phyloP scores from a whole-genome alignment of 2,329 filamentous ascomycete genomes.

The Tolypocladium sp. region DNA sequence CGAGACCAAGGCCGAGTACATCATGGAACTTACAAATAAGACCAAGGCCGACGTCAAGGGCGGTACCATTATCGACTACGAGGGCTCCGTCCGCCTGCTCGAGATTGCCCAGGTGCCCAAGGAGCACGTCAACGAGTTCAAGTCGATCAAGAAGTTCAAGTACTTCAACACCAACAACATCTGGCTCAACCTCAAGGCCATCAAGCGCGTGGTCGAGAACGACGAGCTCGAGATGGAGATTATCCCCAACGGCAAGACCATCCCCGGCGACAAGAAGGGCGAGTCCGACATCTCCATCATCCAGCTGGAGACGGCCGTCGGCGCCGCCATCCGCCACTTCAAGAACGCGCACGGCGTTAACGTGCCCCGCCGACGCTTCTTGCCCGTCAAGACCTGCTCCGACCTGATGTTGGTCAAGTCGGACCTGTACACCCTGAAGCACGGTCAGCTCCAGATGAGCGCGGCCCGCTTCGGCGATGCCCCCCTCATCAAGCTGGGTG shows the following conservation, averaged over 20 bases:
- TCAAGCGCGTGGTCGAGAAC: slow-evolving; percentile 98
- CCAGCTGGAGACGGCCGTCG: slow-evolving; percentile 97
- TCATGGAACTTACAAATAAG: slow-evolving; percentile 99
- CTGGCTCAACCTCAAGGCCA: slow-evolving; percentile 95
- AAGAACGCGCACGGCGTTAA: slow-evolving; percentile 98
- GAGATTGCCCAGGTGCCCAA: slow-evolving; percentile 99
- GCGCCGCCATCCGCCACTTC: slow-evolving; percentile 98
- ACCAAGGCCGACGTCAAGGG: slow-evolving; percentile 99
- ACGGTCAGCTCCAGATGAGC: slow-evolving; percentile 96
- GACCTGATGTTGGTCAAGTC: slow-evolving; percentile 99
- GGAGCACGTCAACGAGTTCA: slow-evolving; percentile 99
- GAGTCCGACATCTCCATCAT: slow-evolving; percentile 96
- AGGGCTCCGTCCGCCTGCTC: slow-evolving; percentile 89
- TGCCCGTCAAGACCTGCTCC: slow-evolving; percentile 99
- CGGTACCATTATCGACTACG: slow-evolving; percentile 99
- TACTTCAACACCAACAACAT: slow-evolving; percentile 99
- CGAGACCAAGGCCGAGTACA: slow-evolving; percentile 93
- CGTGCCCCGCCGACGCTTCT: slow-evolving; percentile 92
- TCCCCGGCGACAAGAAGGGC: slow-evolving; percentile 98
- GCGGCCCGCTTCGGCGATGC: slow-evolving; percentile 92
- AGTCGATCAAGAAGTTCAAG: slow-evolving; percentile 99
- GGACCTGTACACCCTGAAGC: slow-evolving; percentile 96
- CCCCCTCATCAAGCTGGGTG: slow-evolving; percentile 95
- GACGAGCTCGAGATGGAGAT: slow-evolving; percentile 99
- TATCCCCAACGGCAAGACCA: slow-evolving; percentile 98